Base-by-base conservation (phyloP, 805 yeast genomes). In the Ogataea degrootiae region DNA sequence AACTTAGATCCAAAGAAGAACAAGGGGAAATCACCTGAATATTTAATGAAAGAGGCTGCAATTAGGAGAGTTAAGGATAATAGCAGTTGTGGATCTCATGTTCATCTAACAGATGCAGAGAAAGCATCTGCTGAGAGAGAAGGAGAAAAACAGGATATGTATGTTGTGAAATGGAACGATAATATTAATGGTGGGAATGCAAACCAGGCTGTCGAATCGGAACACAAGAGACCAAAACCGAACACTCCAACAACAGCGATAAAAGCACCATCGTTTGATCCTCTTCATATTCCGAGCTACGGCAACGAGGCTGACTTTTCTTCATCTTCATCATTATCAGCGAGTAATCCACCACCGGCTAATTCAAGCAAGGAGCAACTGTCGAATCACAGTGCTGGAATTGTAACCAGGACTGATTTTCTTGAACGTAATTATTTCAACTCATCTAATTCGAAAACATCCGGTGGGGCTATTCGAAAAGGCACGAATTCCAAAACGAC, bases 41-140 rank as follows among this genome's bases (percentile, higher is more conserved):
- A 71, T 6, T 61, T 78, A 41, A 74, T 79, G 39, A 58, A 77
- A 16, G 74, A 72, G 49, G 94, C 95, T 1, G 83, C 88, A 0
- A 83, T 83, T 49, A 65, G 82, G 47, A 67, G 94, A 40, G 60
- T 71, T 17, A 63, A 67, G n/a, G 87, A 80, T 59, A 60, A 70
- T 4, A 75, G 74, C 48, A 72, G 75, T 71, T 81, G 85, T 50
- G 50, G 58, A 14, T 52, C 55, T 45, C 36, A 34, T 15, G 36
- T 9, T 7, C 17, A 34, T 4, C 9, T n/a, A 34, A 34, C 36
- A 34, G 8, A 17, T 12, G 23, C 14, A n/a, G 19, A 36, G 23
- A 36, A 7, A 6, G 14, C 19, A 3, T 17, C 11, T 35, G 11
- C 34, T 14, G 15, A 31, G 15, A 5, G 15, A 31, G 34, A 9